Percentiles rank a stretch among this genome's conserved stretches.
Conservation (phyloP, 208 protist genomes). For the Trypanosoma platydactyli region DNA sequence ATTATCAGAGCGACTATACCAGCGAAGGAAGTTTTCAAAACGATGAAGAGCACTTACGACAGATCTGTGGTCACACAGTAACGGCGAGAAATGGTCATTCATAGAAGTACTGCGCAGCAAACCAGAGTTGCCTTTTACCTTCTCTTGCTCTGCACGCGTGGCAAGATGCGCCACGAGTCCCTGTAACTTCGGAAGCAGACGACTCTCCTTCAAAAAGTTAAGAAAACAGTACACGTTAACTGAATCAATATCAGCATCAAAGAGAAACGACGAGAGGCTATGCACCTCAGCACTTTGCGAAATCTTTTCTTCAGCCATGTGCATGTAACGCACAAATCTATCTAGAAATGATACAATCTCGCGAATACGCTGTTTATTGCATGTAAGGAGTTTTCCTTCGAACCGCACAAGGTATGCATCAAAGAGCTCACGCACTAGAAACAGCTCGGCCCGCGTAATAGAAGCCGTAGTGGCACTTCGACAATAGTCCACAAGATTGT, state of each 20-base stretch:
- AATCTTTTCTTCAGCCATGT: conserved; percentile 4
- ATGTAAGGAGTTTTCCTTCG: conserved; percentile 70
- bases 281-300: background rate
- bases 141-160: conserved; percentile 9
- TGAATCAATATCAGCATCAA: conserved; percentile 70
- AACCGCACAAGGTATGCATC: conserved; percentile 74
- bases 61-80: background rate
- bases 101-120: background rate
- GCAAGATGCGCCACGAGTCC: conserved; percentile 48
- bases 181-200: conserved; percentile 71
- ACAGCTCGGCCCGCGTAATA: conserved; percentile 46
- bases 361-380: conserved; percentile 88
- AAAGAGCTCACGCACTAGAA: conserved; percentile 42
- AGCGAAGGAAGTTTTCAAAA: conserved; percentile 42
- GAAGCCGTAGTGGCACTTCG: conserved; percentile 70
- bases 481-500: conserved; percentile 95
- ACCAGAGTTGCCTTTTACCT: background rate
- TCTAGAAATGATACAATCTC: conserved; percentile 75
- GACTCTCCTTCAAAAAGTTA: conserved; percentile 54
- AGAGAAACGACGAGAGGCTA: conserved; percentile 59
- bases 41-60: conserved; percentile 28
- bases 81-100: background rate
- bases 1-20: conserved; percentile 30
- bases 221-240: conserved; percentile 70
- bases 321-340: conserved; percentile 31